Base-by-base conservation (phyloP, 805 yeast species). In the Isabelozyma heimii region DNA sequence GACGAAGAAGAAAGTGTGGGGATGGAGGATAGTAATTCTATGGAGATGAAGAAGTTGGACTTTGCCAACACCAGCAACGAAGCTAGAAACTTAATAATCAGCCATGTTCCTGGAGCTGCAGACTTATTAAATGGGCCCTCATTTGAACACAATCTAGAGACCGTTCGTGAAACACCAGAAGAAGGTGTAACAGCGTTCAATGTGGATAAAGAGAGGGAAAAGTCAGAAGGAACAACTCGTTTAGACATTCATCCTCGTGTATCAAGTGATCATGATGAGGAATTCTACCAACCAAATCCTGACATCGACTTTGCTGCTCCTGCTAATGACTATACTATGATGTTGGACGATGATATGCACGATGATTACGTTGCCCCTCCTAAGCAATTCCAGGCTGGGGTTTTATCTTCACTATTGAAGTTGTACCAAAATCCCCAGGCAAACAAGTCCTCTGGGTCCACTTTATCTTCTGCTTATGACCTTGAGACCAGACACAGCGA, bases 311-410 rank as follows among this genome's bases (percentile, higher is more conserved):
- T 65, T 9, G 54, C 57, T 41, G 65, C 59, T 35, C 67, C 61
- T 9, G 61, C 65, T 47, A 66, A 64, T 35, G 35, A 30, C n/a
- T 30, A 30, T 30, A 61, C 69, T 42, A 55, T 67, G 39, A 45
- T 56, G 51, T 53, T 67, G 50, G 63, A 61, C 27, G 72, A 70
- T 12, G 70, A 65, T 27, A 58, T 63, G 37, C 67, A 61, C 4
- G 72, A 61, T 12, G 60, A 57, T 2, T 71, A 72, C 50, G 59
- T 74, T 12, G 66, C 70, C 5, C 75, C 73, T 1, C 76, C 75
- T 0, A 72, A 76, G 39, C 79, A 79, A 46, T 91, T 89, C 10
- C 86, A 86, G 55, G 91, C 90, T 26, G 97, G 97, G 65, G 92
- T 91, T 15, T 75, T 91, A 27, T 88, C 96, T 0, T 82, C 92